Percentiles rank a stretch among this genome's conserved stretches.
Conservation (phyloP, 2,329 filamentous ascomycete genomes). For the Teratosphaeria viscida region DNA sequence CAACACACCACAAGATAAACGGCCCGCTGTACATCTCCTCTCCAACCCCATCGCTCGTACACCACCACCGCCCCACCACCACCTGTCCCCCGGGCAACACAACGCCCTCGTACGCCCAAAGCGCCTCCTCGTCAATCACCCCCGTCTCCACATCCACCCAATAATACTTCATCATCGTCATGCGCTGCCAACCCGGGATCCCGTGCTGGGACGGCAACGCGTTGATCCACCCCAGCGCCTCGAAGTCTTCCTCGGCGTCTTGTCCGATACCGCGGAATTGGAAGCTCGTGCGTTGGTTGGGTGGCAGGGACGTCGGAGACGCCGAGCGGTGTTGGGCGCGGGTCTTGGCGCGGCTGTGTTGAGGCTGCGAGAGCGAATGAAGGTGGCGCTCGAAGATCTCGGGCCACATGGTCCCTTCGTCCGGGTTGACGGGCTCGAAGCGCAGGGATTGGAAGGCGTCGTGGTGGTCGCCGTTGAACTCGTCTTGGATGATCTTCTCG, state of each 20-base stretch:
- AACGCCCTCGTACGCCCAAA: slow-evolving; percentile 41
- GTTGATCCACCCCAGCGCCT: slow-evolving; percentile 39
- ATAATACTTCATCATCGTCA: slow-evolving; percentile 46
- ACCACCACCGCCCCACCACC: slow-evolving; percentile 40
- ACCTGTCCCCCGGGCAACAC: slow-evolving; percentile 38
- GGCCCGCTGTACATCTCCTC: slow-evolving; percentile 28
- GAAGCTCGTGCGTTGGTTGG: slow-evolving; percentile 10
- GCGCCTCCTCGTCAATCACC: slow-evolving; percentile 20
- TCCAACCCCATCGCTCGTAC: slow-evolving; percentile 20
- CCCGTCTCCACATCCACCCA: slow-evolving; percentile 16
- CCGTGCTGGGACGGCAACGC: slow-evolving; percentile 37
- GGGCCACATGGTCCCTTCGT: slow-evolving; percentile 25
- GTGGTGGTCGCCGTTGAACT: slow-evolving; percentile 24
- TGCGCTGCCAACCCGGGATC: slow-evolving; percentile 44
- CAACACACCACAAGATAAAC: slow-evolving; percentile 35
- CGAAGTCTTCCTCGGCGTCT: slow-evolving; percentile 27
- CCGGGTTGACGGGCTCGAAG: slow-evolving; percentile 13
- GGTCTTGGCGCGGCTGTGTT: slow-evolving; percentile 14
- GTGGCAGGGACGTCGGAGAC: slow-evolving; percentile 2
- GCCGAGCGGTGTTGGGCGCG: slow-evolving; percentile 23
- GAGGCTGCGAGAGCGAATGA: slow-evolving; percentile 21
- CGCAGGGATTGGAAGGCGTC: slow-evolving; percentile 22
- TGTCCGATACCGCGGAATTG: slow-evolving; percentile 30
- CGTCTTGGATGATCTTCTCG: slow-evolving; percentile 14
- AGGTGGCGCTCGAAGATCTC: slow-evolving; percentile 31